A percentile compares a stretch with the other conserved stretches of the same genome.
Conservation (phyloP, 441 rosid species). For the Croton laevigatus region DNA sequence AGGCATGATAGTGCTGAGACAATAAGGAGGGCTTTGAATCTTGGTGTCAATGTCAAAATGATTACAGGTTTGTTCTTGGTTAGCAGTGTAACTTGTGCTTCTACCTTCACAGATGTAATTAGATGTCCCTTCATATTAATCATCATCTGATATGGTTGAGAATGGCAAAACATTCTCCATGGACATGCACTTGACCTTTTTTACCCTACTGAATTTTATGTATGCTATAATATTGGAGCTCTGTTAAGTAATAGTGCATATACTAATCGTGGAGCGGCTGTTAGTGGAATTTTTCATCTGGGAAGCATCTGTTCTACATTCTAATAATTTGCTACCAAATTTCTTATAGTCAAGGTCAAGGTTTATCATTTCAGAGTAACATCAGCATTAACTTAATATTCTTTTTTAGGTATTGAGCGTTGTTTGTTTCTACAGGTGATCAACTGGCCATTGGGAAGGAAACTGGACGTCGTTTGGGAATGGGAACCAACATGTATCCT, state of each 20-base stretch:
- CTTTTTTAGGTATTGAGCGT: constrained; percentile 19
- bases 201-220: background rate
- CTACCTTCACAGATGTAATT: background rate
- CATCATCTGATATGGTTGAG: background rate
- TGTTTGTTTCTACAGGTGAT: constrained; percentile 55
- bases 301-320: background rate
- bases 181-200: background rate
- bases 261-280: background rate
- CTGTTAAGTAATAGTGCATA: too few species aligned
- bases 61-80: constrained; percentile 59
- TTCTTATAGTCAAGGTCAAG: background rate
- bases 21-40: constrained; percentile 84
- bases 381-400: background rate
- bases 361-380: background rate
- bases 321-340: background rate
- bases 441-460: constrained; percentile 96
- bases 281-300: background rate
- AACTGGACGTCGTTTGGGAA: constrained; percentile 94
- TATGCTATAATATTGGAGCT: background rate
- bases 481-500: constrained; percentile 99
- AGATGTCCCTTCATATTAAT: background rate
- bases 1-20: constrained; percentile 99
- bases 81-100: constrained; percentile 15
- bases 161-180: background rate
- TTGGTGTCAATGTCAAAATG: constrained; percentile 97